phyloP scores from a whole-genome alignment of 2,329 filamentous ascomycete species.

The Zopfia rhizophila region DNA sequence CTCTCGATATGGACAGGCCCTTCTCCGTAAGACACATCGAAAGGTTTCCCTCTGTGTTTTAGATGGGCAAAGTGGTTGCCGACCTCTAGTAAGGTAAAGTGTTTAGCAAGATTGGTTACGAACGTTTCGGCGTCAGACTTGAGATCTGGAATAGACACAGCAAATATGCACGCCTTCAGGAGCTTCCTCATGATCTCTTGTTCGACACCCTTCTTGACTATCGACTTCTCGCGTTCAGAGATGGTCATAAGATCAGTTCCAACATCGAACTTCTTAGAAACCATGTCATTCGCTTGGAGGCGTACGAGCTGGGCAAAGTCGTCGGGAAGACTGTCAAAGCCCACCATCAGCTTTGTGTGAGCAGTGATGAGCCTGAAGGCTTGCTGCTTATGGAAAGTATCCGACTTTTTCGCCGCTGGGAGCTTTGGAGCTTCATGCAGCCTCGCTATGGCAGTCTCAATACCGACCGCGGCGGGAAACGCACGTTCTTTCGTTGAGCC shows the following conservation, averaged over 20 bases:
- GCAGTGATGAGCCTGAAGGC: conserved; percentile 87
- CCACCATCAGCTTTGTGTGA: conserved; percentile 90
- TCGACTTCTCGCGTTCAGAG: conserved; percentile 83
- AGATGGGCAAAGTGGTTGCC: conserved; percentile 83
- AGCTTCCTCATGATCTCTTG: conserved; percentile 85
- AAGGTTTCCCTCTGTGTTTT: conserved; percentile 80
- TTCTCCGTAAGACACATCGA: conserved; percentile 87
- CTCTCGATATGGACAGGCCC: conserved; percentile 88
- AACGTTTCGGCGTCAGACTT: conserved; percentile 79
- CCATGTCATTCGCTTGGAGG: conserved; percentile 87
- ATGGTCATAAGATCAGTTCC: conserved; percentile 77
- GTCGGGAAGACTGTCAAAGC: conserved; percentile 86
- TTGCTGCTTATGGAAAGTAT: conserved; percentile 92
- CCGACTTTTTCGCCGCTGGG: conserved; percentile 70
- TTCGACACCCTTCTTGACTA: conserved; percentile 86
- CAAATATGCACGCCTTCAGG: conserved; percentile 87
- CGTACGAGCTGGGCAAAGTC: conserved; percentile 87
- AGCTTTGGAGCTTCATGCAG: conserved; percentile 81
- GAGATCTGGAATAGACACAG: conserved; percentile 83
- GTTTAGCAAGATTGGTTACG: conserved; percentile 82
- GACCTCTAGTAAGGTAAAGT: conserved; percentile 91
- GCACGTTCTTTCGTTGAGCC: conserved; percentile 89
- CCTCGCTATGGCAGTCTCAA: conserved; percentile 89
- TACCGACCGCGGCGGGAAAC: conserved; percentile 85
- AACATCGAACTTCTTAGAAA: conserved; percentile 75